Conservation (phyloP, 805 yeast genomes). For the Wickerhamomyces queroliae region DNA sequence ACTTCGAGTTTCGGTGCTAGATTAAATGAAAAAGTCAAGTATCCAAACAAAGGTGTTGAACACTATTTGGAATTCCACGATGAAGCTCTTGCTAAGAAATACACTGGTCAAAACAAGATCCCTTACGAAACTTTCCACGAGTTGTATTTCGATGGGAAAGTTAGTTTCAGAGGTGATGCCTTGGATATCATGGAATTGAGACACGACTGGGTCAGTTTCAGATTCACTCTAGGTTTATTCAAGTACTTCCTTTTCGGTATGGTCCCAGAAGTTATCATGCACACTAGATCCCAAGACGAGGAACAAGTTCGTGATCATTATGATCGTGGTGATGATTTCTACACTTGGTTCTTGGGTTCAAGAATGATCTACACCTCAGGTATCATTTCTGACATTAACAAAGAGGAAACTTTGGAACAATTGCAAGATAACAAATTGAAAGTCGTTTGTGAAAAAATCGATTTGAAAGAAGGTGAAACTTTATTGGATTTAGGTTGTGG, state of each 20-base stretch:
- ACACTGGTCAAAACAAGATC: conserved; percentile 68
- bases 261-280: conserved; percentile 91
- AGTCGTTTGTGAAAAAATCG: conserved; percentile 82
- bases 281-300: conserved; percentile 90
- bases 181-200: conserved; percentile 79
- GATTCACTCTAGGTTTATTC: conserved; percentile 72
- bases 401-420: conserved; percentile 69
- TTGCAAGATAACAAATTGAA: conserved; percentile 88
- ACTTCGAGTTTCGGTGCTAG: conserved; percentile 76
- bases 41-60: conserved; percentile 75
- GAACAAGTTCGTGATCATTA: conserved; percentile 95
- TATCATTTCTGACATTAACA: conserved; percentile 62
- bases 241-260: conserved; percentile 77
- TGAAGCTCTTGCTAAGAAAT: conserved; percentile 58
- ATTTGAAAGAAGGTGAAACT: conserved; percentile 62
- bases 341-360: conserved; percentile 90
- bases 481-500: conserved; percentile 90
- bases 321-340: conserved; percentile 94
- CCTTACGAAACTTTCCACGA: conserved; percentile 94
- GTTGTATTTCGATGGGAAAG: conserved; percentile 77
- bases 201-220: conserved; percentile 86
- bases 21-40: conserved; percentile 65
- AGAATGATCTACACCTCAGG: conserved; percentile 94
- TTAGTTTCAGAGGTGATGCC: conserved; percentile 81
- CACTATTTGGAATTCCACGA: conserved; percentile 80